These are phyloP conservation scores for Myxozyma geophila DNA, from an alignment of 805 yeast species.

Conservation along the genomic window DNA sequence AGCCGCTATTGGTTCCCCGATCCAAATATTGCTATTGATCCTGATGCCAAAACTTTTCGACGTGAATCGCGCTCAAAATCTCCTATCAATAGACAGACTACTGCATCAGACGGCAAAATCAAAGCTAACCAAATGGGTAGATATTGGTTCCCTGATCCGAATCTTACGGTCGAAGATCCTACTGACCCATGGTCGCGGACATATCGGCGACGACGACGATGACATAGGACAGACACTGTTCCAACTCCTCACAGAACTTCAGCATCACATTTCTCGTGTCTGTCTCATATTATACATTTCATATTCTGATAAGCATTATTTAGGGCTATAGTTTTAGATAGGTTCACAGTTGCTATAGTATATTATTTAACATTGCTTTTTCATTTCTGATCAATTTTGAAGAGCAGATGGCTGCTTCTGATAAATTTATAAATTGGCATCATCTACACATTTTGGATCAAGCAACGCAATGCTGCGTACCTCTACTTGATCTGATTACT, in stretches of 20 bases:
- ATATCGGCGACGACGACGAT: too few relatives aligned
- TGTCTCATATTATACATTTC: too few relatives aligned
- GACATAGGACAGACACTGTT: too few relatives aligned
- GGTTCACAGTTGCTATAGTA: background rate
- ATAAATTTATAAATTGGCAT: constrained; percentile 5
- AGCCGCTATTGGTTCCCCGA: constrained; percentile 5
- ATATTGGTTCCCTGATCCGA: constrained; percentile 14
- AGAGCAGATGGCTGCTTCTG: background rate
- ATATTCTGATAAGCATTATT: too few relatives aligned
- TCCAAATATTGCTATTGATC: constrained; percentile 1
- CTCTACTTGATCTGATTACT: constrained; percentile 3
- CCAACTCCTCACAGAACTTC: too few relatives aligned
- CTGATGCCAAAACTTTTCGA: background rate
- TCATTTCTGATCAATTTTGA: background rate
- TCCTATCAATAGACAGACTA: background rate
- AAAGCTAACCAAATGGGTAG: background rate
- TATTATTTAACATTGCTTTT: background rate
- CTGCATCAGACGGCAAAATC: background rate
- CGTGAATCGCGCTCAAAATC: background rate
- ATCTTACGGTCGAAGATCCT: constrained; percentile 1
- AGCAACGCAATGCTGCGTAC: constrained; percentile 1
- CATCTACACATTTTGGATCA: constrained; percentile 16
- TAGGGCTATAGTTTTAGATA: too few relatives aligned
- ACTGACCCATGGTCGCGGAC: background rate
- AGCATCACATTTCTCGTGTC: too few relatives aligned